These are phyloP conservation scores for Hypericum perforatum DNA, from an alignment of 345 rosid species.

Conservation along the genomic window DNA sequence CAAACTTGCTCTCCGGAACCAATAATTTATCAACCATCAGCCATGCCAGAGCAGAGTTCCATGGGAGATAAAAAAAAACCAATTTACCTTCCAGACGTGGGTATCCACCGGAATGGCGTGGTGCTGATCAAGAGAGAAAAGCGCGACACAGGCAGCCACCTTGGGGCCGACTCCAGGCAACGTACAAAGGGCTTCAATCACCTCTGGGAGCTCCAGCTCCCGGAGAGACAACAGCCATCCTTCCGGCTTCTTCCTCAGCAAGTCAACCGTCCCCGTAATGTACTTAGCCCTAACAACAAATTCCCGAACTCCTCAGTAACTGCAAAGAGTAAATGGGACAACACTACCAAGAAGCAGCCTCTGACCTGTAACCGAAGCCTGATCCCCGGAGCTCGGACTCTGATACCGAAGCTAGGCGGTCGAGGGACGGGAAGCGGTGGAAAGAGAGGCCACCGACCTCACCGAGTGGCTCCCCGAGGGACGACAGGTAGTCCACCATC, in stretches of 20 bases:
- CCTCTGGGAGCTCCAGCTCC: constrained; percentile 48
- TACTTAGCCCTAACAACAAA: constrained; percentile 67
- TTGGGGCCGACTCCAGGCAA: constrained; percentile 93
- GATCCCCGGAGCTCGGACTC: constrained; percentile 62
- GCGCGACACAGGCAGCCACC: constrained; percentile 88
- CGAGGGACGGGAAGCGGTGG: constrained; percentile 76
- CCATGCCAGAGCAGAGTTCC: too few species aligned
- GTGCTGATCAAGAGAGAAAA: constrained; percentile 91
- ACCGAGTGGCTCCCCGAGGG: constrained; percentile 58
- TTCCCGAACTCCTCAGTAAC: constrained; percentile 8
- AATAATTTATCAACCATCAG: too few species aligned
- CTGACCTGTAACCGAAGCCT: constrained; percentile 86
- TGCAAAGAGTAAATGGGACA: too few species aligned
- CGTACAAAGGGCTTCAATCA: constrained; percentile 58
- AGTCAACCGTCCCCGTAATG: constrained; percentile 51
- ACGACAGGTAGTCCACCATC: constrained; percentile 75
- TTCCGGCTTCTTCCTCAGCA: constrained; percentile 59
- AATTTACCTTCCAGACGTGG: constrained; percentile 83
- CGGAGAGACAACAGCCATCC: constrained; percentile 82
- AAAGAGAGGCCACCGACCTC: constrained; percentile 57
- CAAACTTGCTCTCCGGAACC: too few species aligned
- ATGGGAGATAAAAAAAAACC: background rate
- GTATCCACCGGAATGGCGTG: constrained; percentile 93
- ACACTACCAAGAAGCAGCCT: constrained; percentile 1
- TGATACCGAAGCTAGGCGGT: constrained; percentile 45